Base-by-base conservation (phyloP, 2,329 filamentous ascomycete genomes). In the Aspergillus tanneri region DNA sequence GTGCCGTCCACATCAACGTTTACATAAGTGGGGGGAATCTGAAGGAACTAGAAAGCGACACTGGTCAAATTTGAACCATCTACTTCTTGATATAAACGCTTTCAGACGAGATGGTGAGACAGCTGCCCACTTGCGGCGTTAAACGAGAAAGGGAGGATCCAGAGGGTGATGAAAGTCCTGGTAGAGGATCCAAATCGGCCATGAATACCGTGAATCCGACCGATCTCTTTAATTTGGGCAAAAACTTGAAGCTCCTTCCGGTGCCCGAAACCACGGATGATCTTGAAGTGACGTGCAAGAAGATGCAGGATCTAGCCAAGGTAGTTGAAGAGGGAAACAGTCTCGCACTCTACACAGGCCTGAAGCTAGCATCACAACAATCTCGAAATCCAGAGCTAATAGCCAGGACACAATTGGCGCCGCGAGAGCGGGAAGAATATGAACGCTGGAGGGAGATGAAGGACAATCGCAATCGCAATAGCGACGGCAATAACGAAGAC, bases 321-420 rank as follows among this genome's bases (percentile, higher is more conserved):
- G 43, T 50, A 9, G 52, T 54, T 9, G 9, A 43, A 14, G 41
- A 51, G 10, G 56, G 57, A 0, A 53, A 59, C 40, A 59, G 54
- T 43, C 52, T 59, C 10, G 57, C 58, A 7, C 43, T 58, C 2
- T 56, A 40, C 28, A 61, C 58, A 7, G 57, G 57, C 3, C 16
- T 54, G 25, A 45, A 53, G 35, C 32, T 55, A 10, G 46, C 46
- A 4, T 36, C 54, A 1, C 42, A 36, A 23, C 27, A 30, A 11
- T 16, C 38, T 2, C 36, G 42, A 22, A 47, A 55, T 25, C 34
- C 50, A 3, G 49, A 58, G 37, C 49, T 6, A 8, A 27, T 50
- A 8, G 55, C 57, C 4, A 47, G 30, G 23, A 38, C 46, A n/a
- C 41, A 50, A 14, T 55, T 61, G 55, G 45, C 48, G 4, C 34